A percentile compares a stretch with the other conserved stretches of the same genome.
Evolutionary conservation across 2,329 filamentous ascomycete genomes (phyloP).

Genomic region (Raffaelea arxii): DNA sequence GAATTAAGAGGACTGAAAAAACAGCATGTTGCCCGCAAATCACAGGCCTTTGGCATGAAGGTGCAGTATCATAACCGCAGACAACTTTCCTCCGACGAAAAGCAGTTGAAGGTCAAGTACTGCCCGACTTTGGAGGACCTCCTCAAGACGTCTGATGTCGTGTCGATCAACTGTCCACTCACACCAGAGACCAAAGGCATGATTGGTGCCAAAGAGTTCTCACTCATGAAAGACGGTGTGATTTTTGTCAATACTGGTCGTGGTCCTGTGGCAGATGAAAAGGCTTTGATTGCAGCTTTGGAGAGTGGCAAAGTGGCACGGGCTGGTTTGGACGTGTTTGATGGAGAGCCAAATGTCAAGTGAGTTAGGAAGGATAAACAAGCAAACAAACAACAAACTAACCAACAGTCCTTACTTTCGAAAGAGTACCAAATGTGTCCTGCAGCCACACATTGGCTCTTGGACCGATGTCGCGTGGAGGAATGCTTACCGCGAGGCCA

Average conservation of each 20-base stretch:
- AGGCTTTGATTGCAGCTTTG: conserved; percentile 22
- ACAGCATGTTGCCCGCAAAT: background rate
- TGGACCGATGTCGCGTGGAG: conserved; percentile 30
- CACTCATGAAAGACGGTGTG: conserved; percentile 32
- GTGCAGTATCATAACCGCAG: background rate
- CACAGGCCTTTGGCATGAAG: background rate
- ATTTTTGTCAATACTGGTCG: conserved; percentile 42
- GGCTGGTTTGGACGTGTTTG: conserved; percentile 39
- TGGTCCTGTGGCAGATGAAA: conserved; percentile 38
- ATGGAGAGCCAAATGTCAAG: conserved; percentile 31
- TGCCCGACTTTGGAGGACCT: background rate
- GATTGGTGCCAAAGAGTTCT: conserved; percentile 15
- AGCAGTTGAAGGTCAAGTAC: background rate
- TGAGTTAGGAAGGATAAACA: conserved; percentile 7
- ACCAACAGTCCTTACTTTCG: conserved; percentile 21
- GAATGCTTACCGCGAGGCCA: background rate
- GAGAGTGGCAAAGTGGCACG: conserved; percentile 33
- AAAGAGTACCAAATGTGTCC: conserved; percentile 27
- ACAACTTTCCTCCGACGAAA: background rate
- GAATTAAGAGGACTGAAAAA: background rate
- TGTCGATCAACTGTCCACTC: background rate
- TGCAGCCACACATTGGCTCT: conserved; percentile 35
- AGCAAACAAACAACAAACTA: background rate
- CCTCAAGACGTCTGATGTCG: background rate
- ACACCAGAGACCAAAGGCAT: background rate